Percentiles rank a stretch among this genome's conserved stretches.
These are phyloP conservation scores for Melaleuca alternifolia DNA, from an alignment of 345 rosid genomes.

Conservation along the genomic window DNA sequence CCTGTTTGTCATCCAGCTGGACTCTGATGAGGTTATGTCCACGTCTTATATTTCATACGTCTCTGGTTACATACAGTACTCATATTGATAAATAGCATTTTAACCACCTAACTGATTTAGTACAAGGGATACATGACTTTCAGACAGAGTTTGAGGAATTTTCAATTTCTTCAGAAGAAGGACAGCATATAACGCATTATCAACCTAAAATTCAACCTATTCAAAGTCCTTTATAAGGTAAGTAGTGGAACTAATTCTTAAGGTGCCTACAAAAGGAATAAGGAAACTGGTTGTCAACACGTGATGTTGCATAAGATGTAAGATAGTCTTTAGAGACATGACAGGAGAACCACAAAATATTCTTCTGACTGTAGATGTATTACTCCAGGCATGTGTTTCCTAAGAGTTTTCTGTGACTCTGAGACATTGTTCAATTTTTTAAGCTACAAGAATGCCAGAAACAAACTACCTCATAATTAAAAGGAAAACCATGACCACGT, in stretches of 20 bases:
- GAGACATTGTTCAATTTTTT: background rate
- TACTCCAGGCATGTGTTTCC: background rate
- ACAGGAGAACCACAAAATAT: background rate
- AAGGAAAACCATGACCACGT: background rate
- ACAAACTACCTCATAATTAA: background rate
- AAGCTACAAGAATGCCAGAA: background rate
- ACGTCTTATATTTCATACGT: background rate
- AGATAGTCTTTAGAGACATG: background rate
- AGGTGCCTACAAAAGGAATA: background rate
- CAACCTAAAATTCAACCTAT: background rate
- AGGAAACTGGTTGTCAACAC: background rate
- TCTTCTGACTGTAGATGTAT: background rate
- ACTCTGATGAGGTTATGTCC: background rate
- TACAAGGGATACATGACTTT: background rate
- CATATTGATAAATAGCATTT: background rate
- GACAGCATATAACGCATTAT: background rate
- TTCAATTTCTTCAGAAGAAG: background rate
- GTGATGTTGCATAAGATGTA: background rate
- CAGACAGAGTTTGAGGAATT: background rate
- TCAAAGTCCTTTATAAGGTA: background rate
- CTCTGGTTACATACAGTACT: background rate
- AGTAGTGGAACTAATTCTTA: background rate
- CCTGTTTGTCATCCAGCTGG: background rate
- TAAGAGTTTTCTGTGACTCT: background rate
- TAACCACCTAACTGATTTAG: background rate